Base-by-base conservation (phyloP, 768 basidiomycete species). In the Auricularia sp. region DNA sequence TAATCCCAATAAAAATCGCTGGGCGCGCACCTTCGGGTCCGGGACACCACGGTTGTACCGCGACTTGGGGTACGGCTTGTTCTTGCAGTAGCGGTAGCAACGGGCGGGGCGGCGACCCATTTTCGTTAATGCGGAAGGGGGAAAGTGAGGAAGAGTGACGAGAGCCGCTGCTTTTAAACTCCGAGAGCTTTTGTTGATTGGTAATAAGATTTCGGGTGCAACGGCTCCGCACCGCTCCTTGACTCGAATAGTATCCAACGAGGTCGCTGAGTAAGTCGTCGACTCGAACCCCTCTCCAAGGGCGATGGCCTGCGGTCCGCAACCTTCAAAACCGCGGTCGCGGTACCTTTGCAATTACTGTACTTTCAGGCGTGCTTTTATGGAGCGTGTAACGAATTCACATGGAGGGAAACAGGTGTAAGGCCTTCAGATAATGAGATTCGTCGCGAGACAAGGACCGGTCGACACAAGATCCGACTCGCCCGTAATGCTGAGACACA, bases 71-170 rank as follows among this genome's bases (percentile, higher is more conserved):
- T 91, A 95, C 33, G 96, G 94, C 86, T 98, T 98, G 86, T 95
- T 96, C 82, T 98, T 98, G 86, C 94, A 98, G 83, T 98, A 98
- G 71, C 94, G 89, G 82, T 96, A 96, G 86, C 94, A 97, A 73
- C 92, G 89, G 79, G 94, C 93, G 69, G 94, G 94, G 83, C 94
- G 92, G 77, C 94, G 92, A 85, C 94, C 94, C 94, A 97, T 97
- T 72, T 74, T 83, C 71, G 11, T n/a, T 37, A 45, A 6, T 6
- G 47, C 14, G 47, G 21, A 51, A 18, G 47, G 47, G 47, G 47
- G 47, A 51, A 51, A 18, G 7, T 10, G 16, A 18, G 21, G 47
- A 51, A 16, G 21, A 51, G 47, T 3, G 47, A 51, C 47, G 18
- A 21, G 47, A 6, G 10, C 11, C 10, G 11, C 47, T 6, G 47